phyloP scores from a whole-genome alignment of 352 stramenopile genomes.

The Elongisporangium senticosum region DNA sequence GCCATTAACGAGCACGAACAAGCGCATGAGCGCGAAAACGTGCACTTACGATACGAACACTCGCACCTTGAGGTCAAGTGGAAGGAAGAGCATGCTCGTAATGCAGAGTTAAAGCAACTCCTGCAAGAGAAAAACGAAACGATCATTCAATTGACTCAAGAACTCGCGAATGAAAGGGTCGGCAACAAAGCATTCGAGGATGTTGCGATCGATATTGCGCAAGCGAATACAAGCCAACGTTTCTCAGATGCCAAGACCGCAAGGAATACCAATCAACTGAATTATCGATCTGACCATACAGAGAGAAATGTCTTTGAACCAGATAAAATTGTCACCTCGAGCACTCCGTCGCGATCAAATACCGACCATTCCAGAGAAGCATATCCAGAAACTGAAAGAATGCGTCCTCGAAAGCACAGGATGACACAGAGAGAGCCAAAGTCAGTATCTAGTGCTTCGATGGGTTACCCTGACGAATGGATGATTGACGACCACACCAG shows the following conservation, averaged over 20 bases:
- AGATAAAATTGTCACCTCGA: not conserved
- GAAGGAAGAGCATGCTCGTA: conserved; percentile 50
- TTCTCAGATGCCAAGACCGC: not conserved
- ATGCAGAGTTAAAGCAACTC: conserved; percentile 42
- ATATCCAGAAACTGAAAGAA: not conserved
- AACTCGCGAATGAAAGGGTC: conserved; percentile 2
- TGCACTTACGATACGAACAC: conserved; percentile 31
- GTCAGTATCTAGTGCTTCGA: not conserved
- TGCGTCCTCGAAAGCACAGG: not conserved
- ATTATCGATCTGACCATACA: not conserved
- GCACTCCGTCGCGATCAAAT: not conserved
- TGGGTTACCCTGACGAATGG: conserved; percentile 13
- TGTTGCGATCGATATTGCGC: not conserved
- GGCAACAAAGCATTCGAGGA: not conserved
- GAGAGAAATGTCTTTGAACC: not conserved
- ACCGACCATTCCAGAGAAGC: not conserved
- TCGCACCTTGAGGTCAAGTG: conserved; percentile 24
- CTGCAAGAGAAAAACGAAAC: conserved; percentile 68
- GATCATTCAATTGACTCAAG: conserved; percentile 38
- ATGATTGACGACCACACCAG: conserved; percentile 52
- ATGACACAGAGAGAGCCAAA: not conserved
- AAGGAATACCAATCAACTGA: not conserved
- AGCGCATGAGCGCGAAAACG: conserved; percentile 49
- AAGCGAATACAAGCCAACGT: not conserved
- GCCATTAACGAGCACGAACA: conserved; percentile 71